These are phyloP conservation scores for Eucalyptus pauciflora DNA, from an alignment of 345 rosid species.

Conservation along the genomic window DNA sequence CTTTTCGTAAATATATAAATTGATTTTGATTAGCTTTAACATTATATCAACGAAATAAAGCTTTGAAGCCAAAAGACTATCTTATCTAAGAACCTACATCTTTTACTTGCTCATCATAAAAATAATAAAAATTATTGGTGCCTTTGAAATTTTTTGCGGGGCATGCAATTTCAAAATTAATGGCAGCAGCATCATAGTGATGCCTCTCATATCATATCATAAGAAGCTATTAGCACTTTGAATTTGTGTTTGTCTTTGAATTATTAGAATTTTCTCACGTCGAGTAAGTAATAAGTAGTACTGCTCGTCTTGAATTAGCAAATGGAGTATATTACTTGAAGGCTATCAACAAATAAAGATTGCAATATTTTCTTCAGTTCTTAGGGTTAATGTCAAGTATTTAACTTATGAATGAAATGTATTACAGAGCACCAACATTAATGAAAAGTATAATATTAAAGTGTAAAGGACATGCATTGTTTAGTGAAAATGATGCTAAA, in stretches of 20 bases:
- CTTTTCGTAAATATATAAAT: neutral
- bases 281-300: too few relatives aligned
- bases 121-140: neutral
- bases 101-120: neutral
- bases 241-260: too few relatives aligned
- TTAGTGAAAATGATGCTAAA: neutral
- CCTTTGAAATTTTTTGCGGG: neutral
- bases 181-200: neutral
- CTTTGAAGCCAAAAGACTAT: neutral
- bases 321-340: too few relatives aligned
- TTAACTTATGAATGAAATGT: neutral
- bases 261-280: accelerated
- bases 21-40: neutral
- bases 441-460: neutral
- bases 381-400: neutral
- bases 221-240: too few relatives aligned
- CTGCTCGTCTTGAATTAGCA: too few relatives aligned
- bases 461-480: neutral
- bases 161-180: neutral
- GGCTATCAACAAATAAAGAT: neutral
- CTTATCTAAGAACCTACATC: neutral
- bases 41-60: neutral
- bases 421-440: neutral
- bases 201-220: too few relatives aligned
- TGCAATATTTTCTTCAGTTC: neutral